A percentile compares a stretch with the other conserved stretches of the same genome.
Evolutionary conservation across 257 asterid species (phyloP).

Genomic region (Vinca minor): DNA sequence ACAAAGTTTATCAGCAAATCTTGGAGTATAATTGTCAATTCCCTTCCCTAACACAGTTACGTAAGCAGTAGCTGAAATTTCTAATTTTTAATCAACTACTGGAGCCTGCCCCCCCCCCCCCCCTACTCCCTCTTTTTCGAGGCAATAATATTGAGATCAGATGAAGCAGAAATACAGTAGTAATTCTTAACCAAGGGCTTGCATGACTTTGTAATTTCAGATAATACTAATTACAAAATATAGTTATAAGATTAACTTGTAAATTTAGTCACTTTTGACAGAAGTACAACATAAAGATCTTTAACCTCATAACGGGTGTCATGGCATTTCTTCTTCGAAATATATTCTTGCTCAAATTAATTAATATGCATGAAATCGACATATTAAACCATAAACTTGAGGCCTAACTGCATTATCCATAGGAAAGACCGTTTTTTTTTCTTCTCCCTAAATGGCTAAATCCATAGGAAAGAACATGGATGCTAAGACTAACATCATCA

Average conservation of each 20-base stretch:
- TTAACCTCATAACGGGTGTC: neutral
- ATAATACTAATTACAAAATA: neutral
- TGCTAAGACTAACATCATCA: slow-evolving; percentile 13
- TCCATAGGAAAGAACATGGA: neutral
- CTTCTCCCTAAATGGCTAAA: too few relatives aligned
- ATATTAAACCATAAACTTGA: neutral
- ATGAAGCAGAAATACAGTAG: neutral
- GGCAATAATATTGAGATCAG: too few relatives aligned
- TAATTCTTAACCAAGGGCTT: neutral
- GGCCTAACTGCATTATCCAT: neutral
- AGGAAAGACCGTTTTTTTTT: too few relatives aligned
- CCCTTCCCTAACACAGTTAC: neutral
- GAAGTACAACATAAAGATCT: neutral
- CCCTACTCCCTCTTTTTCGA: too few relatives aligned
- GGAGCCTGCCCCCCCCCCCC: too few relatives aligned
- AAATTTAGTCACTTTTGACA: neutral
- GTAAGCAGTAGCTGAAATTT: too few relatives aligned
- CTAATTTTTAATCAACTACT: too few relatives aligned
- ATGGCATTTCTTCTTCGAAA: neutral
- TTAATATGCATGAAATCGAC: neutral
- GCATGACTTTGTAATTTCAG: neutral
- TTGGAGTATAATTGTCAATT: neutral
- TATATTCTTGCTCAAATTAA: neutral
- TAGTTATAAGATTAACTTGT: neutral
- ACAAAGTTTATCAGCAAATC: neutral